Evolutionary conservation across 208 protist genomes (phyloP).

Genomic region (Acanthamoeba castellanii): DNA sequence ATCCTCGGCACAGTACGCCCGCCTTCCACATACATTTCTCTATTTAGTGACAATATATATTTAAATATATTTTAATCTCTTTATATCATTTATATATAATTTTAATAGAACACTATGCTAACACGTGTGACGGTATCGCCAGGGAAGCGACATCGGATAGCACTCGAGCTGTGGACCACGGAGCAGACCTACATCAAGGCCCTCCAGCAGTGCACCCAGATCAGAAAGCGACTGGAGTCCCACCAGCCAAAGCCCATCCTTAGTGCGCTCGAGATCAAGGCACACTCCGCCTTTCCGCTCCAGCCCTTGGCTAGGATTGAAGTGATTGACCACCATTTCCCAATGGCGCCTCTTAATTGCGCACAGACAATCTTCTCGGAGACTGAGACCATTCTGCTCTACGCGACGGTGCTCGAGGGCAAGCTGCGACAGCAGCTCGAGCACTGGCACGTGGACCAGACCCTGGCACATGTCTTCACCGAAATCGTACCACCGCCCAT

Average conservation of each 20-base stretch:
- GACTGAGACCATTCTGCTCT: neutral
- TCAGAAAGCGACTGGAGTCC: neutral
- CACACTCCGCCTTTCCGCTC: neutral
- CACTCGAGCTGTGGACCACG: conserved; percentile 7
- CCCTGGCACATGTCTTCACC: conserved; percentile 29
- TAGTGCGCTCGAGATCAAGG: neutral
- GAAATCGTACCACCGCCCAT: conserved; percentile 1
- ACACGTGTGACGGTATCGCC: neutral
- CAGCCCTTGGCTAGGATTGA: no score
- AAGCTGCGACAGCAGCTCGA: conserved; percentile 31
- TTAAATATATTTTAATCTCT: no score
- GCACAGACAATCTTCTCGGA: conserved; percentile 21
- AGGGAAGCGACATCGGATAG: conserved; percentile 38
- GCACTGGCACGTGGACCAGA: conserved; percentile 48
- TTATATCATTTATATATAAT: no score
- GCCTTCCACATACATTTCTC: neutral
- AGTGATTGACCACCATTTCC: no score
- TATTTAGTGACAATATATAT: neutral
- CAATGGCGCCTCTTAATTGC: no score
- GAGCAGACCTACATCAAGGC: conserved; percentile 51
- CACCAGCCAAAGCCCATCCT: neutral
- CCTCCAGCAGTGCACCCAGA: conserved; percentile 16
- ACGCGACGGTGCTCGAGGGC: neutral
- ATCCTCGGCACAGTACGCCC: neutral
- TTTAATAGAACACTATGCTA: no score